phyloP scores from a whole-genome alignment of 2,329 filamentous ascomycete genomes.

The Phyllosticta citribraziliensis region DNA sequence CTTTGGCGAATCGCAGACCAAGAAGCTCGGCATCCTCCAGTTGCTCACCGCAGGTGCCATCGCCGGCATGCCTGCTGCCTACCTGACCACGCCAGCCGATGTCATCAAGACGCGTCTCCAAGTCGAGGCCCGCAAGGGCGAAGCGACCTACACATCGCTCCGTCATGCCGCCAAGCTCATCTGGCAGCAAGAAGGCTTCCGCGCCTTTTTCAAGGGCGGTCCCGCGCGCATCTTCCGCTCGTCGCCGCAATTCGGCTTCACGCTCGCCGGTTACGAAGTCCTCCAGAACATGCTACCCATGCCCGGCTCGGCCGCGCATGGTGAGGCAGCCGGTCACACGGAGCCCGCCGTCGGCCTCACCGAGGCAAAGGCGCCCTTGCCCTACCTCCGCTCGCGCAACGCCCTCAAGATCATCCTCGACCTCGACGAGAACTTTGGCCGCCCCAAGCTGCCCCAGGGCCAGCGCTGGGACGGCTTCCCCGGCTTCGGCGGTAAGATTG shows the following conservation, averaged over 20 bases:
- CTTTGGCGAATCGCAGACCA: constrained; percentile 79
- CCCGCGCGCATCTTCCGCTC: constrained; percentile 91
- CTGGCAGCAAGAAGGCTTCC: constrained; percentile 83
- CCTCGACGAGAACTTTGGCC: constrained; percentile 86
- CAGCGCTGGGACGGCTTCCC: constrained; percentile 26
- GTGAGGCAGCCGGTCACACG: constrained; percentile 45
- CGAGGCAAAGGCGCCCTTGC: constrained; percentile 53
- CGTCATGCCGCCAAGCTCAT: constrained; percentile 79
- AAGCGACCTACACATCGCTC: constrained; percentile 76
- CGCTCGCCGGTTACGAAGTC: constrained; percentile 88
- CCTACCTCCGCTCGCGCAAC: constrained; percentile 69
- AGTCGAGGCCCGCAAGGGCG: constrained; percentile 93
- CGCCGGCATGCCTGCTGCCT: constrained; percentile 48
- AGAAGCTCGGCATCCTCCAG: constrained; percentile 84
- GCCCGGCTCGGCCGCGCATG: constrained; percentile 47
- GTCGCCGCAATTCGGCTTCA: constrained; percentile 96
- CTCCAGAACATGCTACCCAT: constrained; percentile 72
- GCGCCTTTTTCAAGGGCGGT: constrained; percentile 96
- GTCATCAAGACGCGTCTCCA: constrained; percentile 99
- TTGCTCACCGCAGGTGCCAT: constrained; percentile 92
- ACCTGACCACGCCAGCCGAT: constrained; percentile 93
- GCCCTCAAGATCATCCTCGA: constrained; percentile 93
- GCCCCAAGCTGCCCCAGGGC: constrained; percentile 48
- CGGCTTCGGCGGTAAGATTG: constrained; percentile 24
- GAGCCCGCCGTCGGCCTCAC: constrained; percentile 55